Evolutionary conservation across 371 early-diverging fungal species (phyloP).

Genomic region (Apophysomyces trapeziformis): DNA sequence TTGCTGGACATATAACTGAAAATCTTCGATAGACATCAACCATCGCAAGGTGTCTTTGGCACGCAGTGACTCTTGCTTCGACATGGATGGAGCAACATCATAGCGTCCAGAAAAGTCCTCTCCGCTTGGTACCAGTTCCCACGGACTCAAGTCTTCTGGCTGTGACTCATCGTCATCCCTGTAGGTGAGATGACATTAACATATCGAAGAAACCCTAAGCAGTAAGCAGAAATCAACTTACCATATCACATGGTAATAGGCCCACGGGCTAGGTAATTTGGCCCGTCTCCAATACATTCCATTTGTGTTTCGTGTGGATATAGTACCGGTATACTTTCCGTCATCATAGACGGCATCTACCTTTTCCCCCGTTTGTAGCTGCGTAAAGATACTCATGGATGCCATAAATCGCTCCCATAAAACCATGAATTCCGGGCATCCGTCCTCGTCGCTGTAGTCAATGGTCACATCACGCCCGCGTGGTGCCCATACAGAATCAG

Average conservation of each 20-base stretch:
- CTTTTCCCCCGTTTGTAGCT: slow-evolving; percentile 51
- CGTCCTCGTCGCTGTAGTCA: slow-evolving; percentile 75
- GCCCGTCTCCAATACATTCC: slow-evolving; percentile 43
- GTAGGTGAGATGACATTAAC: neutral
- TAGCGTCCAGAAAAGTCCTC: slow-evolving; percentile 44
- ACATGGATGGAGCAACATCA: slow-evolving; percentile 22
- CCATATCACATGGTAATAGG: slow-evolving; percentile 61
- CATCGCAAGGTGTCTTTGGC: slow-evolving; percentile 42
- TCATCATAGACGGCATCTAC: slow-evolving; percentile 74
- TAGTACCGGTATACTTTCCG: slow-evolving; percentile 62
- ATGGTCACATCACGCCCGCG: slow-evolving; percentile 53
- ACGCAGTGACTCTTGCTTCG: slow-evolving; percentile 28
- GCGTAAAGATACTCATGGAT: slow-evolving; percentile 52
- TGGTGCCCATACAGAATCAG: slow-evolving; percentile 43
- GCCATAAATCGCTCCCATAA: slow-evolving; percentile 66
- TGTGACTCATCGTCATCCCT: slow-evolving; percentile 43
- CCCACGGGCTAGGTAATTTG: slow-evolving; percentile 53
- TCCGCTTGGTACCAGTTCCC: slow-evolving; percentile 58
- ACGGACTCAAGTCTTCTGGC: slow-evolving; percentile 48
- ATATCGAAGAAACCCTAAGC: neutral
- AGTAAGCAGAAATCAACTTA: slow-evolving; percentile 14
- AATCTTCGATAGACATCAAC: slow-evolving; percentile 47
- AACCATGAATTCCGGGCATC: slow-evolving; percentile 72
- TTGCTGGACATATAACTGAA: slow-evolving; percentile 64
- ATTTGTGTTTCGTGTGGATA: slow-evolving; percentile 36